These are phyloP conservation scores for Globisporangium uncinulatum DNA, from an alignment of 352 stramenopile species.

Conservation along the genomic window DNA sequence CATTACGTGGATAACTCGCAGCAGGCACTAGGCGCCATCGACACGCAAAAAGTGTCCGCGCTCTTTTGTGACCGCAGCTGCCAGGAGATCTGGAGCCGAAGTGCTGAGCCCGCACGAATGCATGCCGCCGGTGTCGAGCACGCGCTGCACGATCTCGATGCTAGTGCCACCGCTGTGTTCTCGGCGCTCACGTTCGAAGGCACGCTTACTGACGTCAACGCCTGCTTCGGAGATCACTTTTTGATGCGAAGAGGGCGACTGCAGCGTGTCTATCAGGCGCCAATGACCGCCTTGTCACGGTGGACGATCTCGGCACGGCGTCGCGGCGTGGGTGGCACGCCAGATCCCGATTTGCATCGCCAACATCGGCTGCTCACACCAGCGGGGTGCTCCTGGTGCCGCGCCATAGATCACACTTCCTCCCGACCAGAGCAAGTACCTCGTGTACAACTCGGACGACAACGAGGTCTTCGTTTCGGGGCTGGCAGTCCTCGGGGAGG, in stretches of 20 bases:
- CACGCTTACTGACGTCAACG: slow-evolving; percentile 9
- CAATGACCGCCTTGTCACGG: slow-evolving; percentile 1
- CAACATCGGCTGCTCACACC: slow-evolving; percentile 1
- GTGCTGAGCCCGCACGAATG: slow-evolving; percentile 20
- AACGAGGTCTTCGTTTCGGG: slow-evolving; percentile 5
- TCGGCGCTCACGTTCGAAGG: slow-evolving; percentile 13
- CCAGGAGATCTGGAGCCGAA: slow-evolving; percentile 19
- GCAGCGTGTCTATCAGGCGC: neutral
- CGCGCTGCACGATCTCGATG: slow-evolving; percentile 55
- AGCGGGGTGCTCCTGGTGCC: neutral
- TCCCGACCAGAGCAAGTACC: neutral
- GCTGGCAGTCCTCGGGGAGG: neutral
- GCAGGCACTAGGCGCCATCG: slow-evolving; percentile 65
- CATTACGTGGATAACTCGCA: slow-evolving; percentile 66
- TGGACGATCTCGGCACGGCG: slow-evolving; percentile 9
- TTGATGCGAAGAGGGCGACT: neutral
- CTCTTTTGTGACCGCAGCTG: slow-evolving; percentile 36
- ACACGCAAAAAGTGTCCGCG: slow-evolving; percentile 64
- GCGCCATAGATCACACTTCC: slow-evolving; percentile 4
- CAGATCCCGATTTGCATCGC: slow-evolving; percentile 3
- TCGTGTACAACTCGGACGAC: slow-evolving; percentile 2
- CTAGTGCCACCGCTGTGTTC: neutral
- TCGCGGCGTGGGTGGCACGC: slow-evolving; percentile 3
- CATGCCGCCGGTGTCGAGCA: slow-evolving; percentile 60
- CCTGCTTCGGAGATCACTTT: slow-evolving; percentile 8